Percentiles rank a stretch among this genome's conserved stretches.
Conservation (phyloP, 2,329 filamentous ascomycete genomes). For the Penicillium sclerotiorum region DNA sequence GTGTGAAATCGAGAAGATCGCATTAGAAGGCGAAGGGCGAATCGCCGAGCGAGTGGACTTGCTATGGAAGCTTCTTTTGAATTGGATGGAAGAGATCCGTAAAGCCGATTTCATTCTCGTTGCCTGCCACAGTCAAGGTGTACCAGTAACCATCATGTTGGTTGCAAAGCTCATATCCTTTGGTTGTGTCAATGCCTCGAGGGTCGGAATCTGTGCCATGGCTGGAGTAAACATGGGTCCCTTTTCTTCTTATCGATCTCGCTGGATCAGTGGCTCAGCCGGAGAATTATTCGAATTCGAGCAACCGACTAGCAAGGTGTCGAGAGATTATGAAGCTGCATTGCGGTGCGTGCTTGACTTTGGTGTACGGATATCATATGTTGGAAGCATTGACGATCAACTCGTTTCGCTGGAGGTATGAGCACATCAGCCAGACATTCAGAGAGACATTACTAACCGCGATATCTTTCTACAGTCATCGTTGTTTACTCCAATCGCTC, state of each 20-base stretch:
- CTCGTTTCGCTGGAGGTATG: conserved; percentile 83
- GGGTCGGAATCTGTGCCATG: conserved; percentile 84
- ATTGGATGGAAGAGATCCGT: conserved; percentile 90
- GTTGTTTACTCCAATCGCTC: conserved; percentile 78
- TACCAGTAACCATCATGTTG: conserved; percentile 90
- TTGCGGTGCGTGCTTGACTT: conserved; percentile 74
- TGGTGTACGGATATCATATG: conserved; percentile 80
- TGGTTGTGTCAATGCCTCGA: conserved; percentile 74
- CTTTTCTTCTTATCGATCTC: conserved; percentile 87
- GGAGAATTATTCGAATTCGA: conserved; percentile 94
- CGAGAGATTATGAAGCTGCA: conserved; percentile 75
- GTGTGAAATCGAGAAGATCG: conserved; percentile 89
- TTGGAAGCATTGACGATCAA: conserved; percentile 96
- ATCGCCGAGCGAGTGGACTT: conserved; percentile 88
- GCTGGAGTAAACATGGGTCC: conserved; percentile 93
- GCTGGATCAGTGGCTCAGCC: conserved; percentile 87
- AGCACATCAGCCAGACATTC: too few relatives aligned
- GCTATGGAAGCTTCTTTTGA: conserved; percentile 89
- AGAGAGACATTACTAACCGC: too few relatives aligned
- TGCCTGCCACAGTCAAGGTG: conserved; percentile 94
- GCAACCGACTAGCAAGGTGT: conserved; percentile 77
- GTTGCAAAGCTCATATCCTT: conserved; percentile 90
- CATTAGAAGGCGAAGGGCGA: conserved; percentile 90
- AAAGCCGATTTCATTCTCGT: conserved; percentile 86
- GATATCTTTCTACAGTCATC: conserved; percentile 66